Evolutionary conservation across 1,139 yeast genomes (phyloP).

Genomic region (Kodamaea fungicola): DNA sequence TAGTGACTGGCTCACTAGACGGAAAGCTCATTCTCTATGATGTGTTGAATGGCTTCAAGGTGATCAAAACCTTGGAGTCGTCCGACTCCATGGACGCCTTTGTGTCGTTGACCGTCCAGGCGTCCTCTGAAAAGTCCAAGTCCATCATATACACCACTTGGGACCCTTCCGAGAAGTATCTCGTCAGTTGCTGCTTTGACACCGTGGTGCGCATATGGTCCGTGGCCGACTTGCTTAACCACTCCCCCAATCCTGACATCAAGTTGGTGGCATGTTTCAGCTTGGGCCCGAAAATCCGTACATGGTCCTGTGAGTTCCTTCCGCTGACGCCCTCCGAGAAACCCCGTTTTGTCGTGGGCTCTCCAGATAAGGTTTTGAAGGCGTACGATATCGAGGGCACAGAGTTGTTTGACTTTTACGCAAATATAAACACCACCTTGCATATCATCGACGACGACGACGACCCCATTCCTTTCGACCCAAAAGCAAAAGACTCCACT

Average conservation of each 20-base stretch:
- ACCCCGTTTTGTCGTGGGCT: slow-evolving; percentile 65
- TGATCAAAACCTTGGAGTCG: slow-evolving; percentile 33
- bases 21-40: slow-evolving; percentile 64
- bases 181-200: slow-evolving; percentile 70
- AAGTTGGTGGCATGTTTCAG: slow-evolving; percentile 35
- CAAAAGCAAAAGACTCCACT: slow-evolving; percentile 1
- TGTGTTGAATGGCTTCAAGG: slow-evolving; percentile 51
- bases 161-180: slow-evolving; percentile 67
- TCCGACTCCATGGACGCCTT: slow-evolving; percentile 31
- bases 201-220: slow-evolving; percentile 68
- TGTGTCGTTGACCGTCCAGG: slow-evolving; percentile 24
- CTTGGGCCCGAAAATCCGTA: slow-evolving; percentile 38
- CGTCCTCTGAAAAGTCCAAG: slow-evolving; percentile 15
- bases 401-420: slow-evolving; percentile 44
- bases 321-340: slow-evolving; percentile 34
- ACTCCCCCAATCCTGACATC: slow-evolving; percentile 8
- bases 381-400: slow-evolving; percentile 52
- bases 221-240: slow-evolving; percentile 31
- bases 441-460: slow-evolving; percentile 8
- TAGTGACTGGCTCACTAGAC: slow-evolving; percentile 79
- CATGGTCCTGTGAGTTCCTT: slow-evolving; percentile 75
- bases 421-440: slow-evolving; percentile 28
- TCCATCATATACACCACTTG: slow-evolving; percentile 64
- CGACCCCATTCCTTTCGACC: slow-evolving; percentile 5
- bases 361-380: slow-evolving; percentile 72